Conservation (phyloP, 805 yeast genomes). For the Torulaspora quercuum region DNA sequence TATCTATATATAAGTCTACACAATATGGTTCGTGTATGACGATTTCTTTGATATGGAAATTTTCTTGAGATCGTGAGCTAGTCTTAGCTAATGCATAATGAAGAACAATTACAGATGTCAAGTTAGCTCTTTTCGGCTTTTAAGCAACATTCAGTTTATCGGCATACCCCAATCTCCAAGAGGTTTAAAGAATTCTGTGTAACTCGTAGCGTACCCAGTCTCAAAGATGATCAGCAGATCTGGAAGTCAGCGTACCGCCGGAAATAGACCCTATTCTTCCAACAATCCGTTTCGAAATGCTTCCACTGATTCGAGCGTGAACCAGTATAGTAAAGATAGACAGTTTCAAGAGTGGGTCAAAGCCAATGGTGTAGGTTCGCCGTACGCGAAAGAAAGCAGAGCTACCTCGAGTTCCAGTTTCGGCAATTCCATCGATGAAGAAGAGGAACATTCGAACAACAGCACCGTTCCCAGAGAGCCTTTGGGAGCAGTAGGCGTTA, state of each 20-base stretch:
- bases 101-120: no score
- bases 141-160: no score
- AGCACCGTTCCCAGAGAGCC: conserved; percentile 18
- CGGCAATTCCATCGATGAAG: conserved; percentile 44
- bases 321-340: conserved; percentile 31
- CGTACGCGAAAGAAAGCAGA: conserved; percentile 22
- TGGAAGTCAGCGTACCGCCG: conserved; percentile 25
- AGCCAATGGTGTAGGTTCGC: conserved; percentile 17
- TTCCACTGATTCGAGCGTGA: conserved; percentile 26
- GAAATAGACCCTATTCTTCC: conserved; percentile 48
- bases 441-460: conserved; percentile 25
- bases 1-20: no score
- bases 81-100: no score
- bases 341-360: conserved; percentile 58
- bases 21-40: no score
- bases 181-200: conserved; percentile 1
- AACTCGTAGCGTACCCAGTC: no score
- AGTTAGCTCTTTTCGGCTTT: no score
- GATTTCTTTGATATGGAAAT: no score
- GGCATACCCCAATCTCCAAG: neutral
- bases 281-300: conserved; percentile 65
- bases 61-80: no score
- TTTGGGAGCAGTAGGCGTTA: conserved; percentile 32
- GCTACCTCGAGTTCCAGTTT: conserved; percentile 41
- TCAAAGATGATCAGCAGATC: conserved; percentile 23